phyloP scores from a whole-genome alignment of 2,329 filamentous ascomycete genomes.

The Fusarium buharicum region DNA sequence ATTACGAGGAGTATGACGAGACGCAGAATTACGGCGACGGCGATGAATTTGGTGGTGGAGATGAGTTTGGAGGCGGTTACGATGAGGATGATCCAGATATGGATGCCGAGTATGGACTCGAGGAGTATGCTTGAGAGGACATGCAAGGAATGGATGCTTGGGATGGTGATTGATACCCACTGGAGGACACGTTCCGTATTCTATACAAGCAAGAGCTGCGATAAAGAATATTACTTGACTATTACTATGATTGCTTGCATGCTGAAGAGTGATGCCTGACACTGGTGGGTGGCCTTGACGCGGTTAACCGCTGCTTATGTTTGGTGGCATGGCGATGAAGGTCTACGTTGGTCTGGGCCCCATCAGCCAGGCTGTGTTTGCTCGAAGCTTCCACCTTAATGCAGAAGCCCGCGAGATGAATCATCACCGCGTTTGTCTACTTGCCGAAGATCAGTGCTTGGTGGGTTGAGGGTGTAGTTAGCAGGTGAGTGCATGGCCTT shows the following conservation, averaged over 20 bases:
- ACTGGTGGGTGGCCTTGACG: neutral
- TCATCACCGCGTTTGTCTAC: no score
- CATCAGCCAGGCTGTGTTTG: neutral
- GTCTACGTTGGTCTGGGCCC: no score
- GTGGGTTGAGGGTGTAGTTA: no score
- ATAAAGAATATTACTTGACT: neutral
- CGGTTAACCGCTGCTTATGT: neutral
- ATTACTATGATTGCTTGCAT: neutral
- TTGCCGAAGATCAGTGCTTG: no score
- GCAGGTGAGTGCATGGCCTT: neutral
- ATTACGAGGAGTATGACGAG: constrained; percentile 52
- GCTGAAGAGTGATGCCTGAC: neutral
- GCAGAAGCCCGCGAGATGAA: no score
- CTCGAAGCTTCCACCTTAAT: no score
- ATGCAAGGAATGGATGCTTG: neutral
- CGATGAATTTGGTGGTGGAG: constrained; percentile 49
- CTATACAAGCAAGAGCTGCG: neutral
- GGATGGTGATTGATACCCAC: constrained; percentile 32
- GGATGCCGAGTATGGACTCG: constrained; percentile 52
- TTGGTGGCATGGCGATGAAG: no score
- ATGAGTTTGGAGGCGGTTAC: constrained; percentile 48
- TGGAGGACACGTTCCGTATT: constrained; percentile 10
- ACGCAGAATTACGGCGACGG: constrained; percentile 48
- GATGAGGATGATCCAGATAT: constrained; percentile 54
- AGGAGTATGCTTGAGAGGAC: constrained; percentile 40